Percentiles rank a stretch among this genome's conserved stretches.
Evolutionary conservation across 2,329 filamentous ascomycete species (phyloP).

Genomic region (Fusarium sublunatum): DNA sequence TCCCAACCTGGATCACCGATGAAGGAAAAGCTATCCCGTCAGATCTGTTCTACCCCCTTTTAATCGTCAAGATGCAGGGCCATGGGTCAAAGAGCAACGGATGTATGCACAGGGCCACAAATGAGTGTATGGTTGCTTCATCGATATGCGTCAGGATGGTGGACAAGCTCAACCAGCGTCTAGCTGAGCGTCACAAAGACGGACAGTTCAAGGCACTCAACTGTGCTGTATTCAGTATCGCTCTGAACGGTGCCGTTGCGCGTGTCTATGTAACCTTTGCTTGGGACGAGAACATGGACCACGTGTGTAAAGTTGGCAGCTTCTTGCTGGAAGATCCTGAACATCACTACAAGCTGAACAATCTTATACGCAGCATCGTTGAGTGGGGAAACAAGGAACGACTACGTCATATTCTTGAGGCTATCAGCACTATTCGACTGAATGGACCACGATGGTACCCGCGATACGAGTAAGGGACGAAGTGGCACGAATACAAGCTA

Average conservation of each 20-base stretch:
- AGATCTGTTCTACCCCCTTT: neutral
- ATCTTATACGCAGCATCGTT: neutral
- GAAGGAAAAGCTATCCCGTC: neutral
- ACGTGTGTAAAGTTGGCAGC: neutral
- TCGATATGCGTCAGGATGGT: conserved; percentile 1
- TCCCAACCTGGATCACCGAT: neutral
- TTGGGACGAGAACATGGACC: neutral
- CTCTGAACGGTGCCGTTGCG: neutral
- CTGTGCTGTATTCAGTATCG: neutral
- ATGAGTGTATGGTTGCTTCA: neutral
- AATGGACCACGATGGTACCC: neutral
- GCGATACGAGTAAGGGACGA: neutral
- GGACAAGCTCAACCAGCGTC: conserved; percentile 2
- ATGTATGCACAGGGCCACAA: neutral
- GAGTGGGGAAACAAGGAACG: neutral
- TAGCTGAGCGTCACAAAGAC: neutral
- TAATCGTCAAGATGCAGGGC: neutral
- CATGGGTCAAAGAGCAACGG: neutral
- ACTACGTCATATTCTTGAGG: neutral
- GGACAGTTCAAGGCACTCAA: neutral
- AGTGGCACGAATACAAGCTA: too few relatives aligned
- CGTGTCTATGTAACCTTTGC: conserved; percentile 2
- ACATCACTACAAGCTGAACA: neutral
- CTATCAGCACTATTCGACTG: neutral
- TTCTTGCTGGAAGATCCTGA: neutral